Evolutionary conservation across 441 rosid species (phyloP), one percentile per base, ranked within the genome.

Genomic region (Adansonia rubrostipa): DNA sequence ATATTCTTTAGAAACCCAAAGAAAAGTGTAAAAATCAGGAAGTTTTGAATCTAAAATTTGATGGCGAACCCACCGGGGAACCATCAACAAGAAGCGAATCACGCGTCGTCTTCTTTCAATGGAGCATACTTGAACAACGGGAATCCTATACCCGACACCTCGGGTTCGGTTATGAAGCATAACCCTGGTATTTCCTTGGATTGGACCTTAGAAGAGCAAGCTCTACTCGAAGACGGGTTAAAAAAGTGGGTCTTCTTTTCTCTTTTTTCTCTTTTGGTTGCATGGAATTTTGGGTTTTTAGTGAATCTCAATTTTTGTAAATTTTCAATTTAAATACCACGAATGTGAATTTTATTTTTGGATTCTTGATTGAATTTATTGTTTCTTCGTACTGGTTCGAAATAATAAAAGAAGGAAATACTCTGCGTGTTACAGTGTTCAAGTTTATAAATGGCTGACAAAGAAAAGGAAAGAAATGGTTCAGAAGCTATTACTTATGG

Each of bases 21-120:
- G 19, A 50, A 48, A 5, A 22, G 58, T 24, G 42, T 67, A 9
- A 44, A 67, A 67, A 44, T 44, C 50, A 8, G 33, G 9, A 11
- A 9, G 0, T 28, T 72, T 54, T 54, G 6, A 53, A 51, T 57
- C 45, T 15, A 28, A 44, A 68, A n/a, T 14, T 48, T 24, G 3
- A 91, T 89, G 95, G 91, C 92, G 24, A 88, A 86, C 81, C 82
- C 93, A 19, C 79, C 90, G 54, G 92, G 85, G 75, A 84, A 79
- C 79, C 85, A 81, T 82, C 90, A 80, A 51, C 85, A 86, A 24
- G 84, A 79, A n/a, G 84, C 80, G 11, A 84, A 84, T 74, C 86
- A 83, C 28, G 75, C 84, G 51, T 77, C 89, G 14, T 84, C 89
- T 63, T 77, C 87, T 51, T 86, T 86, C 77, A 84, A 57, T 81